Percentiles rank a stretch among this genome's conserved stretches.
Conservation (phyloP, 2,329 filamentous ascomycete species). For the Alternaria conjuncta region DNA sequence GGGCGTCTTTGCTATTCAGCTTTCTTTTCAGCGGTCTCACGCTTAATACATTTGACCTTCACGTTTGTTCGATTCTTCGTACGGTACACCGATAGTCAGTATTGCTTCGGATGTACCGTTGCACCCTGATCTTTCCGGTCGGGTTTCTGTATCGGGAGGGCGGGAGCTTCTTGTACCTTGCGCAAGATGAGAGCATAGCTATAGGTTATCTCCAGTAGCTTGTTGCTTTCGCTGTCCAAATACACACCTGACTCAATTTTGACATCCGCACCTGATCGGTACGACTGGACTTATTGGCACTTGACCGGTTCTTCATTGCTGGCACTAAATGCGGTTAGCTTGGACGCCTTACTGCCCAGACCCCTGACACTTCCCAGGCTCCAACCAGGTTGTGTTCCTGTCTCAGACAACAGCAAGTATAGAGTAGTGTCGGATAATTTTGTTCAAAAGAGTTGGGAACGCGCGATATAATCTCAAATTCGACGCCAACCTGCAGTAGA, state of each 20-base stretch:
- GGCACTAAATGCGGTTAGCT: not conserved
- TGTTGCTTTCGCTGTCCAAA: not conserved
- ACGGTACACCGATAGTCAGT: not conserved
- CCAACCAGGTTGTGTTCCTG: not conserved
- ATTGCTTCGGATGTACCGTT: not conserved
- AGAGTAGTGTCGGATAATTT: not conserved
- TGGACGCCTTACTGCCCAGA: not conserved
- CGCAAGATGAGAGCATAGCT: not conserved
- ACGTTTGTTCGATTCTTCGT: not conserved
- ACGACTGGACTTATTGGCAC: constrained; percentile 1
- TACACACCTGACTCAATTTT: not conserved
- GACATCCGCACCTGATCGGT: not conserved
- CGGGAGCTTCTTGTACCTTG: not conserved
- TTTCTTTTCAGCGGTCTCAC: not conserved
- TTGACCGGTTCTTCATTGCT: not conserved
- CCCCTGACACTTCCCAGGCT: not conserved
- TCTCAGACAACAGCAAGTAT: not conserved
- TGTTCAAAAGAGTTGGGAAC: not conserved
- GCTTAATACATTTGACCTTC: not conserved
- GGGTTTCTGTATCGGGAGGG: not conserved
- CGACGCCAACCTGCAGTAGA: not conserved
- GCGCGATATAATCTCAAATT: not conserved
- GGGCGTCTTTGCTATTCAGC: not conserved
- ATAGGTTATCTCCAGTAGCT: not conserved
- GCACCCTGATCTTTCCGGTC: not conserved